Percentiles rank a stretch among this genome's conserved stretches.
Evolutionary conservation across 768 basidiomycete genomes (phyloP).

Genomic region (Dendrothele bispora): DNA sequence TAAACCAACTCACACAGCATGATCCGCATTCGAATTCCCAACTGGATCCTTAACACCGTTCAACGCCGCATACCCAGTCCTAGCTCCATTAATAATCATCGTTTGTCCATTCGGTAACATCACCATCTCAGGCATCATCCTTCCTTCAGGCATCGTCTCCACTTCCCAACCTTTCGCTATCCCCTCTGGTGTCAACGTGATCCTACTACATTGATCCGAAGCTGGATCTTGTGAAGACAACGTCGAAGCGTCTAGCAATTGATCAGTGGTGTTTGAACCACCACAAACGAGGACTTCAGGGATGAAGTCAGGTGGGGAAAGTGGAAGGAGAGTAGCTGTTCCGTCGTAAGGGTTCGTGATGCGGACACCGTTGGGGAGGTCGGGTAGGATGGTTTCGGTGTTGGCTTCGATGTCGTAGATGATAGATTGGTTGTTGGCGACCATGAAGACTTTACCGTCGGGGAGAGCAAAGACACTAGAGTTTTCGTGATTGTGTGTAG

Average conservation of each 20-base stretch:
- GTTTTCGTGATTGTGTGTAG: constrained; percentile 20
- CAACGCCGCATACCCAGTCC: constrained; percentile 26
- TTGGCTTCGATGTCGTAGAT: constrained; percentile 34
- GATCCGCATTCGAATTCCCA: constrained; percentile 45
- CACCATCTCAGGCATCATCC: constrained; percentile 61
- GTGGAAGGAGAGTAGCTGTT: constrained; percentile 42
- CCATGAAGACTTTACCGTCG: constrained; percentile 46
- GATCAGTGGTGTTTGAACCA: constrained; percentile 22
- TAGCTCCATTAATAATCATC: constrained; percentile 51
- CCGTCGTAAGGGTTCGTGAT: constrained; percentile 54
- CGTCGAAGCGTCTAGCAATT: constrained; percentile 38
- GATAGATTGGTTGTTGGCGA: constrained; percentile 34
- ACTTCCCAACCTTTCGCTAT: constrained; percentile 40
- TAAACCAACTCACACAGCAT: constrained; percentile 35
- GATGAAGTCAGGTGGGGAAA: constrained; percentile 29
- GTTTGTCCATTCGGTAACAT: constrained; percentile 53
- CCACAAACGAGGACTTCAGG: constrained; percentile 36
- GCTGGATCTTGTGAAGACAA: constrained; percentile 54
- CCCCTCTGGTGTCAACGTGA: constrained; percentile 55
- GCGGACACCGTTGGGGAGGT: constrained; percentile 44
- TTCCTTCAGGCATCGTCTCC: constrained; percentile 48
- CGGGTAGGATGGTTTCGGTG: constrained; percentile 31
- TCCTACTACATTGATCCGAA: constrained; percentile 34
- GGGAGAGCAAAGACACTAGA: constrained; percentile 43
- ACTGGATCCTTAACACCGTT: constrained; percentile 27